Conservation (phyloP, 2,329 filamentous ascomycete species). For the Lachnellula arida region DNA sequence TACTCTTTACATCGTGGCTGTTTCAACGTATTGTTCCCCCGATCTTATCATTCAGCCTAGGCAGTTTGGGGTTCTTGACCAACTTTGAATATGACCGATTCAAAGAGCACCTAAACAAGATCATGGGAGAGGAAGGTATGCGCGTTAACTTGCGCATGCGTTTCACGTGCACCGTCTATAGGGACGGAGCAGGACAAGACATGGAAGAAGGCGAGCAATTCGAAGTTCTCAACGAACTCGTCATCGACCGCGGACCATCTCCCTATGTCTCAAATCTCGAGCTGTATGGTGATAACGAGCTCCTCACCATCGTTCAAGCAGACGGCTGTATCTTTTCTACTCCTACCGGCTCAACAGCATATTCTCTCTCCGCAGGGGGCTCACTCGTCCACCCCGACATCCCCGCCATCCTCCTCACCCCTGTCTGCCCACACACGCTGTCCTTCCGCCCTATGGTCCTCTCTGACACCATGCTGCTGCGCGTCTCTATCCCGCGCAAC, state of each 20-base stretch:
- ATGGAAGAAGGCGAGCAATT: slow-evolving; percentile 91
- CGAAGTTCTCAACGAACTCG: slow-evolving; percentile 95
- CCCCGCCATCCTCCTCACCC: slow-evolving; percentile 91
- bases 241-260: slow-evolving; percentile 94
- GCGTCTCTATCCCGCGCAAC: slow-evolving; percentile 77
- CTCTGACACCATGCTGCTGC: slow-evolving; percentile 87
- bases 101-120: slow-evolving; percentile 76
- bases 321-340: slow-evolving; percentile 98
- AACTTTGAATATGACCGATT: slow-evolving; percentile 86
- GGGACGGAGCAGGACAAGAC: slow-evolving; percentile 59
- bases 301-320: slow-evolving; percentile 91
- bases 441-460: slow-evolving; percentile 98
- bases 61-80: slow-evolving; percentile 82
- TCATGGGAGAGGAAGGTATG: slow-evolving; percentile 96
- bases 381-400: slow-evolving; percentile 96
- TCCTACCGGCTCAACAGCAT: slow-evolving; percentile 90
- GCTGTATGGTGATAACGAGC: slow-evolving; percentile 90
- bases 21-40: slow-evolving; percentile 86
- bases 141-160: slow-evolving; percentile 97
- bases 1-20: slow-evolving; percentile 86
- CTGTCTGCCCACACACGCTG: slow-evolving; percentile 94
- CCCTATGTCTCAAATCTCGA: slow-evolving; percentile 97
- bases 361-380: slow-evolving; percentile 91
- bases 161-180: slow-evolving; percentile 96
- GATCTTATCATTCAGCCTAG: slow-evolving; percentile 77